A percentile compares a stretch with the other conserved stretches of the same genome.
These are phyloP conservation scores for Neurospora tetrasperma DNA, from an alignment of 495 filamentous ascomycete species.

Conservation along the genomic window DNA sequence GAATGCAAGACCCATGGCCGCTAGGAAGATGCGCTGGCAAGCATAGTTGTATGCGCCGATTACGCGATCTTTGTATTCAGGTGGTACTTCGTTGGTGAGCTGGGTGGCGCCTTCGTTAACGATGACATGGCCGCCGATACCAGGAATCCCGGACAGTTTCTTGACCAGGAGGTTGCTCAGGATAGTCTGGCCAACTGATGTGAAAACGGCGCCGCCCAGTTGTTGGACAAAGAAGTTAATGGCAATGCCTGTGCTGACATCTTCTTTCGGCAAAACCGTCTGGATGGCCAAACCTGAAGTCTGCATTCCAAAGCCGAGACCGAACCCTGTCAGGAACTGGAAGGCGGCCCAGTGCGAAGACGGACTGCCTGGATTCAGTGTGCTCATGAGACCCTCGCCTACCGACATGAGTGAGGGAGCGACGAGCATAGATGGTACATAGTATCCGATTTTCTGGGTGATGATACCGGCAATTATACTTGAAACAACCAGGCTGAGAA, in stretches of 20 bases:
- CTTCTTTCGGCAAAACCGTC: slow-evolving; percentile 42
- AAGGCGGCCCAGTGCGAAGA: slow-evolving; percentile 59
- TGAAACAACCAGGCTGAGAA: slow-evolving; percentile 40
- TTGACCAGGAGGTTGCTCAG: slow-evolving; percentile 49
- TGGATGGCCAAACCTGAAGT: slow-evolving; percentile 55
- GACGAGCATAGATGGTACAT: slow-evolving; percentile 53
- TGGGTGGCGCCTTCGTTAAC: slow-evolving; percentile 50
- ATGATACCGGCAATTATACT: slow-evolving; percentile 40
- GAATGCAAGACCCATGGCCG: slow-evolving; percentile 43
- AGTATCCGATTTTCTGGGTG: slow-evolving; percentile 54
- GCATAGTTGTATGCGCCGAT: slow-evolving; percentile 49
- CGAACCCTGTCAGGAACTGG: slow-evolving; percentile 62
- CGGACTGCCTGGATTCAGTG: slow-evolving; percentile 44
- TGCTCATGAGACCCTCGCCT: slow-evolving; percentile 59
- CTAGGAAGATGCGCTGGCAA: slow-evolving; percentile 42
- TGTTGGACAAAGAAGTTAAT: slow-evolving; percentile 59
- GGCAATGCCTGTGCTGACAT: slow-evolving; percentile 52
- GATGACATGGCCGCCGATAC: slow-evolving; percentile 37
- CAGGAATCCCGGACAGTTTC: slow-evolving; percentile 34
- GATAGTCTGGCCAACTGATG: slow-evolving; percentile 52
- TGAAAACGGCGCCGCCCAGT: slow-evolving; percentile 57
- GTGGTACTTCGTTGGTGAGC: slow-evolving; percentile 32
- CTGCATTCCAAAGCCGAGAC: slow-evolving; percentile 65
- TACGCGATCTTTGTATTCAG: slow-evolving; percentile 30
- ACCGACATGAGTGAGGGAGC: slow-evolving; percentile 49